Evolutionary conservation across 78 protist species (phyloP).

Genomic region (Planoprotostelium fungivorum): DNA sequence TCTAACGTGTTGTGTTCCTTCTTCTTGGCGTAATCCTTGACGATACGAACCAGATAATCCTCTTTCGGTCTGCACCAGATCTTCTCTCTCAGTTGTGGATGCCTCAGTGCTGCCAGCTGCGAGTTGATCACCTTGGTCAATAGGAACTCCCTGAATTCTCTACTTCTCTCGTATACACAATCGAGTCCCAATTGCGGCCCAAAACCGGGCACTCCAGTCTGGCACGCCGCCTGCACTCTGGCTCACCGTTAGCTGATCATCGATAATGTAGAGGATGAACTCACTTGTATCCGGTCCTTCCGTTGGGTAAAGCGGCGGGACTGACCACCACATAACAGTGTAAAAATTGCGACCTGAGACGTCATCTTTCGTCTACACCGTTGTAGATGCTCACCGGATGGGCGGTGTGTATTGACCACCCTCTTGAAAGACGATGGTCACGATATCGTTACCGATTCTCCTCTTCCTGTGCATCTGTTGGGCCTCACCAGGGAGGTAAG

Average conservation of each 20-base stretch:
- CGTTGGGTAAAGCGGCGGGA: neutral
- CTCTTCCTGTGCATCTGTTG: slow-evolving; percentile 71
- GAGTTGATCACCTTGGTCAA: neutral
- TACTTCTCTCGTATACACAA: neutral
- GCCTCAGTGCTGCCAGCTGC: neutral
- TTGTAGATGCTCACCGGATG: neutral
- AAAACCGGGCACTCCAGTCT: neutral
- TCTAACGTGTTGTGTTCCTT: neutral
- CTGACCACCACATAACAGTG: neutral
- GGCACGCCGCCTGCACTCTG: neutral
- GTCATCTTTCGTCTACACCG: too few species aligned
- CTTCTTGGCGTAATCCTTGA: neutral
- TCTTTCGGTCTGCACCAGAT: neutral
- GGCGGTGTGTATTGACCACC: slow-evolving; percentile 15
- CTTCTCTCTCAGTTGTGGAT: neutral
- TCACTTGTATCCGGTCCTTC: neutral
- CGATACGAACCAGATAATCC: neutral
- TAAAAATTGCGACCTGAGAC: neutral
- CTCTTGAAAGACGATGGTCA: slow-evolving; percentile 50
- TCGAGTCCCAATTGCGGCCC: neutral
- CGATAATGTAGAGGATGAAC: neutral
- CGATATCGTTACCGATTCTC: slow-evolving; percentile 75
- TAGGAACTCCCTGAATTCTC: neutral
- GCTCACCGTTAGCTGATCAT: neutral
- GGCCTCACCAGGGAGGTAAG: slow-evolving; percentile 25